Conservation (phyloP, 1,284 basidiomycete species). For the Neonothopanus nambi region DNA sequence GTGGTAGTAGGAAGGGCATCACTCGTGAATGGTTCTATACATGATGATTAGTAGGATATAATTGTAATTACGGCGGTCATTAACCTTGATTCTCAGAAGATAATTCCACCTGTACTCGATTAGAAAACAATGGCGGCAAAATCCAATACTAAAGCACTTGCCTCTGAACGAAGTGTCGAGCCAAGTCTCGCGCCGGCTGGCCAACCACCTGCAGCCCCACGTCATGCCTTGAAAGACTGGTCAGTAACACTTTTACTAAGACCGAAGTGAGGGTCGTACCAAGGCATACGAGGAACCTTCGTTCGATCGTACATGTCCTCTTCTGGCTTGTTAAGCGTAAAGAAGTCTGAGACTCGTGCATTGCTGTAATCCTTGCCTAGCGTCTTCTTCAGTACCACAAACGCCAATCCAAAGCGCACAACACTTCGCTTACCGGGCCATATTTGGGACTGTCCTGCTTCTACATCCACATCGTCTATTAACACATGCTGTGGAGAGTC, state of each 20-base stretch:
- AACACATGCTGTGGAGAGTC: slow-evolving; percentile 95
- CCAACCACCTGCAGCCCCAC: slow-evolving; percentile 95
- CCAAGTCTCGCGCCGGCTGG: slow-evolving; percentile 93
- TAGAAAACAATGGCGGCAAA: slow-evolving; percentile 22
- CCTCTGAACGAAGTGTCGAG: slow-evolving; percentile 94
- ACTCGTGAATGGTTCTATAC: slow-evolving; percentile 81
- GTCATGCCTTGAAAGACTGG: slow-evolving; percentile 74
- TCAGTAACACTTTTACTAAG: background rate
- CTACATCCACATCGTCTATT: slow-evolving; percentile 76
- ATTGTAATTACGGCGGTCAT: no score
- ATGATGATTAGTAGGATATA: background rate
- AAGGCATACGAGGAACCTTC: slow-evolving; percentile 94
- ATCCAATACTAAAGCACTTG: slow-evolving; percentile 30
- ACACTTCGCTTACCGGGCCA: slow-evolving; percentile 73
- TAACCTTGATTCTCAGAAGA: slow-evolving; percentile 79
- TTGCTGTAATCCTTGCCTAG: slow-evolving; percentile 94
- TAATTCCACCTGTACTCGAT: slow-evolving; percentile 75
- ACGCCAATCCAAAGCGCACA: background rate
- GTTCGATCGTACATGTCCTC: slow-evolving; percentile 94
- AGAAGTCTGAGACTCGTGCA: slow-evolving; percentile 87
- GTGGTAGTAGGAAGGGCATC: slow-evolving; percentile 95
- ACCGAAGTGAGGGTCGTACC: slow-evolving; percentile 46
- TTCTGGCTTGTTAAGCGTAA: slow-evolving; percentile 85
- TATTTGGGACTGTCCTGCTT: slow-evolving; percentile 65
- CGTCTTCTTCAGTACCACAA: slow-evolving; percentile 9